phyloP scores from a whole-genome alignment of 176 grass and related monocot genomes.

The Oryza brachyantha region DNA sequence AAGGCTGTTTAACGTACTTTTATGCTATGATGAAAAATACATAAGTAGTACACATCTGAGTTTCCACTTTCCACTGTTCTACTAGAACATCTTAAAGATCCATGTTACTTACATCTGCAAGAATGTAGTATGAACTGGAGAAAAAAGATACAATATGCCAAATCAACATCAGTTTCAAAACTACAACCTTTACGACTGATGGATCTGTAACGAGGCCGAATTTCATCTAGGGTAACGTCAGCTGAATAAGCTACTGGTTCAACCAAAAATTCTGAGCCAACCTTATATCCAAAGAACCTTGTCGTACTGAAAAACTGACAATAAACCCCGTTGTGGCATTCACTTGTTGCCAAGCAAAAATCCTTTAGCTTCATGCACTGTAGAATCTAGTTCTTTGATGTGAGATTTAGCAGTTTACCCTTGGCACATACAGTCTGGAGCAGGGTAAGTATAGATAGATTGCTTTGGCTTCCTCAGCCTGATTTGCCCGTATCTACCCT shows the following conservation, averaged over 20 bases:
- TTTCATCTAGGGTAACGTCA: neutral
- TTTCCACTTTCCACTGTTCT: no score
- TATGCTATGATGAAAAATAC: neutral
- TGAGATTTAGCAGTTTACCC: conserved; percentile 20
- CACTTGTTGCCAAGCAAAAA: neutral
- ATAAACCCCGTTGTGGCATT: neutral
- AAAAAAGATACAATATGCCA: neutral
- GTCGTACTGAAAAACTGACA: neutral
- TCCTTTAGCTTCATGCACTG: neutral
- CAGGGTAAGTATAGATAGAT: conserved; percentile 87
- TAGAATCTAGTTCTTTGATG: neutral
- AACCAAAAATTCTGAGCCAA: conserved; percentile 28
- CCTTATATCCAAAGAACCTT: neutral
- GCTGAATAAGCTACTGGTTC: neutral
- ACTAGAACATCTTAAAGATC: no score
- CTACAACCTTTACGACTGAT: neutral
- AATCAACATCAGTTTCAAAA: neutral
- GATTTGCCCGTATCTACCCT: conserved; percentile 75
- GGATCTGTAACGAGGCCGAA: neutral
- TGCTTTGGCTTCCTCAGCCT: conserved; percentile 81
- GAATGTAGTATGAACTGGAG: neutral
- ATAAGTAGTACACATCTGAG: no score
- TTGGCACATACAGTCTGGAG: conserved; percentile 94
- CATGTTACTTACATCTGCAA: conserved; percentile 9
- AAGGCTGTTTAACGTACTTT: neutral